Percentiles rank a stretch among this genome's conserved stretches.
Conservation (phyloP, 2,329 filamentous ascomycete species). For the Claviceps spartinae region DNA sequence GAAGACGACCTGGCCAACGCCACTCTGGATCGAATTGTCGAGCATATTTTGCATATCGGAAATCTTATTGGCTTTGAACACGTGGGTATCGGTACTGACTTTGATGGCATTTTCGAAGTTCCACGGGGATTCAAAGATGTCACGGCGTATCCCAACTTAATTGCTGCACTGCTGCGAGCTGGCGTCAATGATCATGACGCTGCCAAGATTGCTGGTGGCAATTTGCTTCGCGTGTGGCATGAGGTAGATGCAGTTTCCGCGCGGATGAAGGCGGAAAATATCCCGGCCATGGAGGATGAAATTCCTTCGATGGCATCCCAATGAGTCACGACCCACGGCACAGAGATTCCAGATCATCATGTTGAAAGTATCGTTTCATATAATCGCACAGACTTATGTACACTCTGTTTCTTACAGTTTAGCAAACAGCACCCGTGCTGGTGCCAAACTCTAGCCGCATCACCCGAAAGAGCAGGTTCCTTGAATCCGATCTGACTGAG, state of each 20-base stretch:
- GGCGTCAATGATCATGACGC: slow-evolving; percentile 65
- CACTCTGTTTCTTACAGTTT: slow-evolving; percentile 15
- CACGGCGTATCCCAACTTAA: slow-evolving; percentile 64
- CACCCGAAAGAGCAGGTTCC: too few relatives aligned
- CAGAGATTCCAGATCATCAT: too few relatives aligned
- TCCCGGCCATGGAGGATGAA: slow-evolving; percentile 37
- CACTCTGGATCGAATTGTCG: slow-evolving; percentile 63
- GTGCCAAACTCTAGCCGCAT: too few relatives aligned
- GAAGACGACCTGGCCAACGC: slow-evolving; percentile 52
- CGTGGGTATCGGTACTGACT: slow-evolving; percentile 81
- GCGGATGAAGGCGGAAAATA: slow-evolving; percentile 46
- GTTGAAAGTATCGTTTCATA: slow-evolving; percentile 7
- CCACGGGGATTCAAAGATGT: slow-evolving; percentile 75
- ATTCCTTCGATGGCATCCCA: background rate
- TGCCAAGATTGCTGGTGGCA: slow-evolving; percentile 63
- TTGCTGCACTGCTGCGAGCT: slow-evolving; percentile 58
- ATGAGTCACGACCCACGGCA: background rate
- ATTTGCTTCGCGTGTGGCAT: slow-evolving; percentile 72
- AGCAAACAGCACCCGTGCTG: background rate
- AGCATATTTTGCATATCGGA: slow-evolving; percentile 74
- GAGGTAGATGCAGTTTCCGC: slow-evolving; percentile 61
- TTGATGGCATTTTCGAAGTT: slow-evolving; percentile 58
- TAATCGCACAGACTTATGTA: slow-evolving; percentile 18
- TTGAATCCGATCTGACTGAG: background rate
- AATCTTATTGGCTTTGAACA: slow-evolving; percentile 73